Base-by-base conservation (phyloP, 805 yeast genomes). In the Suhomyces emberorum region DNA sequence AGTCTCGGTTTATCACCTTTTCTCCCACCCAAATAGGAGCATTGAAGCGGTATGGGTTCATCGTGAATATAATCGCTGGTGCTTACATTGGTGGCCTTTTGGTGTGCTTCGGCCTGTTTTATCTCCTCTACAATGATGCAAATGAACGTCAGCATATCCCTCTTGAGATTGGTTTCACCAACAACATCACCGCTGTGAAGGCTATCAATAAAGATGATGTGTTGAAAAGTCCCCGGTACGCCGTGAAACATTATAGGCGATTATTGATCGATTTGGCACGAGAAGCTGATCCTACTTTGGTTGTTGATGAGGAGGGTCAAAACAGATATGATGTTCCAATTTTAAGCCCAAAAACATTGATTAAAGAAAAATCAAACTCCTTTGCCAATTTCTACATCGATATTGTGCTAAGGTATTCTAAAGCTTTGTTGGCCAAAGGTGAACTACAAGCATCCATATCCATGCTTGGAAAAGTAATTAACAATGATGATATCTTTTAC, bases 141-240 rank as follows among this genome's bases (percentile, higher is more conserved):
- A 51, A 63, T 33, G 39, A 47, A 12, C 38, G 71, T 25, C 71
- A 68, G 41, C 53, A 53, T 30, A 68, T 68, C 18, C 74, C 74
- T 9, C 63, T 60, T 35, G 70, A 62, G 42, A 46, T 68, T 14
- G 45, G 52, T 8, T 52, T 63, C 32, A n/a, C 40, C 14, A 49
- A 65, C 42, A 69, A 63, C 36, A 49, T 61, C 27, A 49, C 56
- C 9, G 60, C 69, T 1, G 72, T 67, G 14, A 65, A 63, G 42
- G 74, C 70, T 14, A 56, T 68, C 28, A 62, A 65, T 41, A 68
- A 68, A 41, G 74, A 68, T 43, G 74, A 68, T 38, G 70, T 62
- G 14, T 49, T 68, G 39, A 51, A 48, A 33, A 59, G 66, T 38
- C 74, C 74, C 15, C 48, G 69, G 25, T 57, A 62, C 41, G 69